phyloP scores from a whole-genome alignment of 176 grass and related monocot genomes.

The Guadua angustifolia region DNA sequence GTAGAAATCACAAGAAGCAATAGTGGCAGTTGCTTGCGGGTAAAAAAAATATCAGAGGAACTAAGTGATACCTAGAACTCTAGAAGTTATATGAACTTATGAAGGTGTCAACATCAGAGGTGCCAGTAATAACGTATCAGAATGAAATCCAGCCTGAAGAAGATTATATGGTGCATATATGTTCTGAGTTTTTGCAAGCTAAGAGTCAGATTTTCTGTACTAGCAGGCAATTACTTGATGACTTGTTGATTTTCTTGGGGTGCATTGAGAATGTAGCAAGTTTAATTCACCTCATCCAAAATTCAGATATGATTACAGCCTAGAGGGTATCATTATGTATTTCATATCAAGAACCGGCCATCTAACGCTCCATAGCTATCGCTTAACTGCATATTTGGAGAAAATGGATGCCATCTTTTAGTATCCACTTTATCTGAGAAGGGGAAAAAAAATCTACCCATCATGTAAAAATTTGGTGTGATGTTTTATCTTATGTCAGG shows the following conservation, averaged over 20 bases:
- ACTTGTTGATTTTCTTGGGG: background rate
- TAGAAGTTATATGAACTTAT: background rate
- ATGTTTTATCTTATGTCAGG: slow-evolving; percentile 50
- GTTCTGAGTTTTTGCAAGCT: background rate
- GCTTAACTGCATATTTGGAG: slow-evolving; percentile 1
- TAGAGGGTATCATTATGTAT: background rate
- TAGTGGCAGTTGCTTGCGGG: background rate
- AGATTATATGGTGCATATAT: background rate
- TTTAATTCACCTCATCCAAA: background rate
- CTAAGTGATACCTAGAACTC: slow-evolving; percentile 7
- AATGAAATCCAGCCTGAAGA: background rate
- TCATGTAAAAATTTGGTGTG: background rate
- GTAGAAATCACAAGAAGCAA: slow-evolving; percentile 8
- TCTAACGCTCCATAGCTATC: background rate
- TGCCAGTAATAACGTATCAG: background rate
- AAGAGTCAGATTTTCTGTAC: background rate
- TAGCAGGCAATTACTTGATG: background rate
- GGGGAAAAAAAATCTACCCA: background rate
- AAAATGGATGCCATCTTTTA: background rate
- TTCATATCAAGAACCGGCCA: background rate
- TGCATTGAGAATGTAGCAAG: background rate
- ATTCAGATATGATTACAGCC: background rate
- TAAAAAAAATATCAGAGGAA: background rate
- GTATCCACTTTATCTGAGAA: background rate
- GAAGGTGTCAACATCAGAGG: background rate